Base-by-base conservation (phyloP, 2,329 filamentous ascomycete species). In the Monilinia fructigena region DNA sequence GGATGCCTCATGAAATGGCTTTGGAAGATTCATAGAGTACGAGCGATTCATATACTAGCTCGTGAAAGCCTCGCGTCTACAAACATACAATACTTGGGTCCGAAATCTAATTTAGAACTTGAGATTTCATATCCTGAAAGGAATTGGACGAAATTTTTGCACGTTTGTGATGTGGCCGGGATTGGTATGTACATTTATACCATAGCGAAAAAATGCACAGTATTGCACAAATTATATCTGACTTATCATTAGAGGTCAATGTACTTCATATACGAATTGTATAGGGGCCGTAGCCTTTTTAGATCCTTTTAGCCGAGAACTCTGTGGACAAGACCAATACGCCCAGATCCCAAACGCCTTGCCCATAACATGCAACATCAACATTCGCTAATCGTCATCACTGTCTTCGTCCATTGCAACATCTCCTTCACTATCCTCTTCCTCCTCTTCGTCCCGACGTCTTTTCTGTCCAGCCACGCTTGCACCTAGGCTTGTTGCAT, bases 391-490 rank as follows among this genome's bases (percentile, higher is more conserved):
- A 28, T 75, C 74, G 48, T 76, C 74, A 56, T 75, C 73, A 68
- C 73, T 75, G 50, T 88, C 87, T 72, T 87, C 87, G 72, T 89
- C 87, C 72, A 73, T 74, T 60, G 72, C 71, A 70, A 73, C 72
- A 66, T 94, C 91, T 72, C 91, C 90, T 74, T 92, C 89, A 67
- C 88, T 90, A 69, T 88, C 87, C 72, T 87, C 87, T 72, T 89
- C 87, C 48, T 79, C 45, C 45, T 79, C 81, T 42, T 89, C 86
- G 58, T 90, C 90, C 72, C 90, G 84, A 67, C 83, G 82, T 74
- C 92, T 84, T 80, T 96, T 96, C 73, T 86, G 84, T 23, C 86
- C 86, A 63, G 72, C 74, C 14, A 82, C 78, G 53, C 85, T 82
- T 52, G 69, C 70, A 76, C 83, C 89, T 69, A 81, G 80, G 72